Evolutionary conservation across 179 eudicot species (phyloP), one percentile per base, ranked within the genome.

Genomic region (Beta lomatogona): DNA sequence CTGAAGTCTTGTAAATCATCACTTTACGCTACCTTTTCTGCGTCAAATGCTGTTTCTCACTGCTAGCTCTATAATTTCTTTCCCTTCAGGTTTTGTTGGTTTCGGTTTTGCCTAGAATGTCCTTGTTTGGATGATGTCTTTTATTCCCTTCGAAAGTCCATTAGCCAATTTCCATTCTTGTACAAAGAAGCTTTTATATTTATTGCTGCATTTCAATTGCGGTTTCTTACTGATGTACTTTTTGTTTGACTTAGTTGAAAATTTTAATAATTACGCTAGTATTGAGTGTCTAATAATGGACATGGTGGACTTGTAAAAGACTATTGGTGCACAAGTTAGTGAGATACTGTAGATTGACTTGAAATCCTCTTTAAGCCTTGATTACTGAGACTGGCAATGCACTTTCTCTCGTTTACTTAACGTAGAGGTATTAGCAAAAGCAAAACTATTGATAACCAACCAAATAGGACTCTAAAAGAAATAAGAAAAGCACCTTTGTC

Each of bases 401-500:
- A 9, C 21, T 41, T 57, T 57, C 75, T 50, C 53, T 25, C 28
- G 60, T n/a, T 11, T 19, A 82, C 66, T 21, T 80, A 63, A 12
- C 41, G 57, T 48, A 10, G 21, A 5, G 74, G 18, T 31, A 28
- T 19, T 25, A 50, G 19, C 31, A 45, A 54, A 71, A 71, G 54
- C 4, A 50, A 63, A 66, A 76, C 45, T 31, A 60, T 6, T 58
- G 25, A 64, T 22, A 22, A 65, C 25, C 9, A 21, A 22, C 50
- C 45, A 71, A 18, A 77, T 12, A 60, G 45, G 66, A 82, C 21
- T 45, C 10, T 8, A 54, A 71, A 76, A 44, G 67, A 54, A 22
- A 36, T 44, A 57, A 57, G 68, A 22, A 78, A 59, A 48, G n/a
- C 81, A 95, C 99, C 94, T 92, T 83, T 87, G 94, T 72, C 90